Evolutionary conservation across 768 basidiomycete species (phyloP).

Genomic region (Lactarius tabidus): DNA sequence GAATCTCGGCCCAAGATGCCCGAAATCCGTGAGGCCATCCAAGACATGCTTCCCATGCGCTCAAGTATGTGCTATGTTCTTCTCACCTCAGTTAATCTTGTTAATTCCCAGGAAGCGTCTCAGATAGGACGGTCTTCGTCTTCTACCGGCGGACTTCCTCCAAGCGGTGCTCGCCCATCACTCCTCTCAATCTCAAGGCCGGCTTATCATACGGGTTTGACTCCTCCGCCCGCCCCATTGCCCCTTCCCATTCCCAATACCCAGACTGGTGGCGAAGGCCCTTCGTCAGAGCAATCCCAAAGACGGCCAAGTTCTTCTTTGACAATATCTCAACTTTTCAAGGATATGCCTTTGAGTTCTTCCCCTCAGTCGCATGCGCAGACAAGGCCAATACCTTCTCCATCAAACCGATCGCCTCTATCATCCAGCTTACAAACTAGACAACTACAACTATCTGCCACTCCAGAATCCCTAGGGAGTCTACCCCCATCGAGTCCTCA

Average conservation of each 20-base stretch:
- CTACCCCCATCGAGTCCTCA: not conserved
- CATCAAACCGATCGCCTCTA: conserved; percentile 3
- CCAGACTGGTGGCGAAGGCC: not conserved
- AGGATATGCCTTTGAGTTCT: conserved; percentile 14
- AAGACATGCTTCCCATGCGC: conserved; percentile 11
- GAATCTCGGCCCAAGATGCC: conserved; percentile 39
- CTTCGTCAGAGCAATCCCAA: not conserved
- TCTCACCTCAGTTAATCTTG: not conserved
- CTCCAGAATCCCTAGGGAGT: not conserved
- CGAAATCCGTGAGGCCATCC: conserved; percentile 30
- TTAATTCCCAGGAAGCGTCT: conserved; percentile 5
- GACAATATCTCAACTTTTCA: not conserved
- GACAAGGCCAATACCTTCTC: conserved; percentile 8
- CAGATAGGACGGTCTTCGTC: not conserved
- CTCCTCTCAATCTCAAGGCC: conserved; percentile 9
- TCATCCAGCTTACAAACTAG: not conserved
- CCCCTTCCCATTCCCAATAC: not conserved
- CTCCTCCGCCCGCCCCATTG: conserved; percentile 3
- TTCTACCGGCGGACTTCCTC: not conserved
- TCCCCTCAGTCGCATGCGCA: conserved; percentile 12
- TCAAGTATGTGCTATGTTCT: conserved; percentile 7
- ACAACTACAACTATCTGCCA: not conserved
- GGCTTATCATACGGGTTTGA: not conserved
- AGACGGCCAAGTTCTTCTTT: not conserved
- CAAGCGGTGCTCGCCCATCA: not conserved